Evolutionary conservation across 768 basidiomycete genomes (phyloP), one percentile per base, ranked within the genome.

Genomic region (Trametes villosa): DNA sequence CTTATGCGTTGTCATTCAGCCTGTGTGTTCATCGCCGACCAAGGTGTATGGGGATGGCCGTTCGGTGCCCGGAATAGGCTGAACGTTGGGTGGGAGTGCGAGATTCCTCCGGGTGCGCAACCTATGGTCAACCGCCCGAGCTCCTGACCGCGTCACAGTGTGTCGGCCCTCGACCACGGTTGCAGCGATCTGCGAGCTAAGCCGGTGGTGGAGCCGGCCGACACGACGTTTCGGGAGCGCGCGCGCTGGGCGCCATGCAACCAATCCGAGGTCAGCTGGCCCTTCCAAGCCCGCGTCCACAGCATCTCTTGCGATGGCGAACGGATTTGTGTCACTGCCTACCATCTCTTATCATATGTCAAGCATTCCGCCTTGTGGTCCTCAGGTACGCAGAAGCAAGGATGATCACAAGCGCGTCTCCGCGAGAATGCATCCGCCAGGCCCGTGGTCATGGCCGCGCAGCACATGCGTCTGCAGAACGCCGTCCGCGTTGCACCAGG

Each of bases 331-430:
- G 24, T 56, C 36, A 27, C 27, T 41, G 33, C 18, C 27, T 49
- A 46, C 56, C 30, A 33, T 57, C n/a, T 27, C 51, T 36, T 60
- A 55, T 60, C 59, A 50, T 34, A 12, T 33, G 52, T 49, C 29
- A 22, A 30, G 42, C 40, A 17, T n/a, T 27, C 53, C 18, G 31
- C 62, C 62, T 46, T 63, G 52, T 53, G 62, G 51, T 36, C 11
- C 22, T 53, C 62, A 63, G 62, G 62, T 63, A 63, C 62, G 22
- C 49, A 31, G 50, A 55, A 54, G 53, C 44, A 51, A 15, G 30
- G 33, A 38, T 24, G 54, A 44, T 57, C 60, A 62, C 60, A 57
- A 62, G 60, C 54, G 38, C 27, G 9, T 27, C 18, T 42, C 13
- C 18, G 11, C n/a, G n/a, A n/a, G n/a, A n/a, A n/a, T n/a, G n/a